Evolutionary conservation across 768 basidiomycete genomes (phyloP).

Genomic region (Suillus occidentalis): DNA sequence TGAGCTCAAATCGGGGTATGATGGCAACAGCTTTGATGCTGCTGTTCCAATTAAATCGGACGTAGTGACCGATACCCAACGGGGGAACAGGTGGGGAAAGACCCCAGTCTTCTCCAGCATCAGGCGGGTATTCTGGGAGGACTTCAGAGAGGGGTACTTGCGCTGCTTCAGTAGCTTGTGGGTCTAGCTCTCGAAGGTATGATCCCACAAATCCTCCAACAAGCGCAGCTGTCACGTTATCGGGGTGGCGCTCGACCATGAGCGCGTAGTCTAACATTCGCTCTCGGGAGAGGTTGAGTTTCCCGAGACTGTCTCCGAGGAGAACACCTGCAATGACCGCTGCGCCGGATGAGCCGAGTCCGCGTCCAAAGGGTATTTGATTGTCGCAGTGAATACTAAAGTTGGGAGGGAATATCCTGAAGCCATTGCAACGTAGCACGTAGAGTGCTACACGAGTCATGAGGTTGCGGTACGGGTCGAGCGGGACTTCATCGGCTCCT

Average conservation of each 20-base stretch:
- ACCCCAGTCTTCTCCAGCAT: slow-evolving; percentile 93
- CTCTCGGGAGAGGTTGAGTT: slow-evolving; percentile 62
- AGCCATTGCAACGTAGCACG: slow-evolving; percentile 86
- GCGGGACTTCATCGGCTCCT: slow-evolving; percentile 87
- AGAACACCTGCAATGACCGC: slow-evolving; percentile 98
- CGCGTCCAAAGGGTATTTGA: slow-evolving; percentile 96
- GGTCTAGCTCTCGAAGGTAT: slow-evolving; percentile 88
- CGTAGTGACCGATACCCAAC: slow-evolving; percentile 88
- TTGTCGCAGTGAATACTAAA: slow-evolving; percentile 81
- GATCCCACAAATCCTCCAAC: slow-evolving; percentile 97
- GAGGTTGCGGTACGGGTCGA: slow-evolving; percentile 95
- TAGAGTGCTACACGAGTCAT: slow-evolving; percentile 97
- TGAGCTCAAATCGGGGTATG: slow-evolving; percentile 93
- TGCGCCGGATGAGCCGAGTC: slow-evolving; percentile 95
- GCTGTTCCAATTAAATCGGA: slow-evolving; percentile 83
- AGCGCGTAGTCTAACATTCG: slow-evolving; percentile 93
- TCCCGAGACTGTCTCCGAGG: slow-evolving; percentile 81
- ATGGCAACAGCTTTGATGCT: slow-evolving; percentile 91
- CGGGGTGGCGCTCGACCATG: slow-evolving; percentile 99
- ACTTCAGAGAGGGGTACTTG: slow-evolving; percentile 95
- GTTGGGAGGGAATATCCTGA: slow-evolving; percentile 72
- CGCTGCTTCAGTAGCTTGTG: slow-evolving; percentile 76
- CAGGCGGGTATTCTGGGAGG: slow-evolving; percentile 90
- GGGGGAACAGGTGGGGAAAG: slow-evolving; percentile 86
- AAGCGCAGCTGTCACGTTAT: slow-evolving; percentile 97